These are phyloP conservation scores for Sugiyamaella xylanicola DNA, from an alignment of 1,139 yeast species.

Conservation along the genomic window DNA sequence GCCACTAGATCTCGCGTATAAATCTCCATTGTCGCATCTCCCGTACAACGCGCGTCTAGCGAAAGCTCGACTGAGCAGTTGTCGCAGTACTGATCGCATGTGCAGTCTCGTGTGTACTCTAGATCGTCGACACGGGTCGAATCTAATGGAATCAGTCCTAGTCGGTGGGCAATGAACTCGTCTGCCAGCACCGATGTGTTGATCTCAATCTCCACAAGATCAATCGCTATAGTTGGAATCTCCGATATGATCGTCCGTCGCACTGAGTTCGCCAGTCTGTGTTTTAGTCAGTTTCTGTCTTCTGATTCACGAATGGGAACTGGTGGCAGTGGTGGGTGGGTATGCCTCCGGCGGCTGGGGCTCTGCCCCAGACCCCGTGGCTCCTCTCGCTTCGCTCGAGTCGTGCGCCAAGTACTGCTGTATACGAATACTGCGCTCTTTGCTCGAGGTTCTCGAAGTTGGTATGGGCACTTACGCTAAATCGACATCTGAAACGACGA, in stretches of 20 bases:
- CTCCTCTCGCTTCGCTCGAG: background rate
- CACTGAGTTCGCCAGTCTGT: slow-evolving; percentile 77
- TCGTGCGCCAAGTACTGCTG: background rate
- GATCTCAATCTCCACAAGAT: slow-evolving; percentile 88
- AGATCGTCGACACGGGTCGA: slow-evolving; percentile 74
- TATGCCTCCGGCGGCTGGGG: slow-evolving; percentile 2
- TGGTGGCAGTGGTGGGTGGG: background rate
- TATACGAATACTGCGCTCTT: too few relatives aligned
- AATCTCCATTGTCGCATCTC: slow-evolving; percentile 85
- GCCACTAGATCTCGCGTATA: slow-evolving; percentile 76
- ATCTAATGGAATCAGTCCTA: slow-evolving; percentile 87
- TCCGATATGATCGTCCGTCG: slow-evolving; percentile 94
- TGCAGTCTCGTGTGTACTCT: slow-evolving; percentile 86
- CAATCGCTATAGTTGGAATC: slow-evolving; percentile 93
- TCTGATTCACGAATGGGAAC: too few relatives aligned
- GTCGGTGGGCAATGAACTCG: slow-evolving; percentile 89
- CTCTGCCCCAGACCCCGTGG: slow-evolving; percentile 1
- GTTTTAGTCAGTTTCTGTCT: slow-evolving; percentile 9
- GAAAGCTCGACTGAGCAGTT: slow-evolving; percentile 89
- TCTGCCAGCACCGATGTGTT: slow-evolving; percentile 96
- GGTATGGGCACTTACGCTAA: slow-evolving; percentile 50
- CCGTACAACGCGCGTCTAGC: slow-evolving; percentile 82
- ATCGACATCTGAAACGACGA: slow-evolving; percentile 85
- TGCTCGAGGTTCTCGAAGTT: background rate
- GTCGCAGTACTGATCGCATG: slow-evolving; percentile 96